phyloP scores from a whole-genome alignment of 331 rosid genomes.

The Quercus phellos region DNA sequence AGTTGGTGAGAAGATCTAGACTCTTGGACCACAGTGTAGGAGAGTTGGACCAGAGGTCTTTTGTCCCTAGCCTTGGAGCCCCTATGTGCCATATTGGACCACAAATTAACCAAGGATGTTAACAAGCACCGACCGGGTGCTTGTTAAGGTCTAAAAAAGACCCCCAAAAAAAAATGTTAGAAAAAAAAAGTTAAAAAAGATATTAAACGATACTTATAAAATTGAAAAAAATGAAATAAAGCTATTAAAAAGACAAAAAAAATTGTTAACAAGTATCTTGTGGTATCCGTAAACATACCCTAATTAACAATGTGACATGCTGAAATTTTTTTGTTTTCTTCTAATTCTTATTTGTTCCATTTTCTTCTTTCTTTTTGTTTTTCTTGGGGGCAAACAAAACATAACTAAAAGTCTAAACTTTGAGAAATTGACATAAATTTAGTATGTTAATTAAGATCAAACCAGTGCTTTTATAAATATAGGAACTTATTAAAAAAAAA shows the following conservation, averaged over 20 bases:
- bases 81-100: not conserved
- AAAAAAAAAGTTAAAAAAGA: no score
- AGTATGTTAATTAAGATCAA: no score
- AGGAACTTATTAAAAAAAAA: no score
- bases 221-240: no score
- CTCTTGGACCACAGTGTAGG: not conserved
- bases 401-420: no score
- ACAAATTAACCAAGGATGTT: not conserved
- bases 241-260: no score
- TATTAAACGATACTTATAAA: fast-evolving
- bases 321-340: not conserved
- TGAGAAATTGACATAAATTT: no score
- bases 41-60: not conserved
- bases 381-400: not conserved
- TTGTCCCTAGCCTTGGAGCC: not conserved
- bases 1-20: not conserved
- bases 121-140: no score
- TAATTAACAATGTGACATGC: not conserved
- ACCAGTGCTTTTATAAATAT: no score
- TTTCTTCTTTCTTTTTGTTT: not conserved
- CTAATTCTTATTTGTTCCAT: not conserved
- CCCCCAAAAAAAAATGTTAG: no score
- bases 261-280: no score
- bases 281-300: fast-evolving
- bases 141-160: no score